phyloP scores from a whole-genome alignment of 2,329 filamentous ascomycete genomes.

The Stemphylium lycopersici region DNA sequence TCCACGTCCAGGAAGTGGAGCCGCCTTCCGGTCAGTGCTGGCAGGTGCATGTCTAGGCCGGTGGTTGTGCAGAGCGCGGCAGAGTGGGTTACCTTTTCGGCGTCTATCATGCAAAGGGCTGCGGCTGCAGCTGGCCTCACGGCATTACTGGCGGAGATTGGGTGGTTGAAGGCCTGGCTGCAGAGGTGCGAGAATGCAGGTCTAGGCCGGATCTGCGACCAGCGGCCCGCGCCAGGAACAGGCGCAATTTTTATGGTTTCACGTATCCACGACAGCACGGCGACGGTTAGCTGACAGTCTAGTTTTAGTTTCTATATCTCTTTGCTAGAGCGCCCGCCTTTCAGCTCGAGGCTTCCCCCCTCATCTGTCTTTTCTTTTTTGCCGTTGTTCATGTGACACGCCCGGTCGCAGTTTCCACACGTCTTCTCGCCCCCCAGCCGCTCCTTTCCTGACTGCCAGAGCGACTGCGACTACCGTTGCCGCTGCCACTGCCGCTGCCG shows the following conservation, averaged over 20 bases:
- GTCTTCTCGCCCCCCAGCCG: background rate
- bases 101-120: constrained; percentile 7
- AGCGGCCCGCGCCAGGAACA: constrained; percentile 27
- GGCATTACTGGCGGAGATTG: constrained; percentile 10
- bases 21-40: constrained; percentile 4
- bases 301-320: no score
- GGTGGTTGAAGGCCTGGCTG: constrained; percentile 4
- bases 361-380: background rate
- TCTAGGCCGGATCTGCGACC: constrained; percentile 18
- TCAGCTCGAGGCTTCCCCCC: background rate
- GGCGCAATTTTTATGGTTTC: constrained; percentile 19
- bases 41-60: background rate
- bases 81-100: constrained; percentile 4
- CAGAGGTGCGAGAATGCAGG: constrained; percentile 1
- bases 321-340: background rate
- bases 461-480: background rate
- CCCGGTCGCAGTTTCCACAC: constrained; percentile 2
- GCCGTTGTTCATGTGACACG: background rate
- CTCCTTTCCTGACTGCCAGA: background rate
- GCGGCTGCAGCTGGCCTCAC: no score
- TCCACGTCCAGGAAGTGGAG: background rate
- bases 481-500: constrained; percentile 4
- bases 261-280: constrained; percentile 8
- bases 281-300: background rate
- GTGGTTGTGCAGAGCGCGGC: constrained; percentile 3